A percentile compares a stretch with the other conserved stretches of the same genome.
phyloP scores from a whole-genome alignment of 352 stramenopile genomes.

The Phytophthora rubi region DNA sequence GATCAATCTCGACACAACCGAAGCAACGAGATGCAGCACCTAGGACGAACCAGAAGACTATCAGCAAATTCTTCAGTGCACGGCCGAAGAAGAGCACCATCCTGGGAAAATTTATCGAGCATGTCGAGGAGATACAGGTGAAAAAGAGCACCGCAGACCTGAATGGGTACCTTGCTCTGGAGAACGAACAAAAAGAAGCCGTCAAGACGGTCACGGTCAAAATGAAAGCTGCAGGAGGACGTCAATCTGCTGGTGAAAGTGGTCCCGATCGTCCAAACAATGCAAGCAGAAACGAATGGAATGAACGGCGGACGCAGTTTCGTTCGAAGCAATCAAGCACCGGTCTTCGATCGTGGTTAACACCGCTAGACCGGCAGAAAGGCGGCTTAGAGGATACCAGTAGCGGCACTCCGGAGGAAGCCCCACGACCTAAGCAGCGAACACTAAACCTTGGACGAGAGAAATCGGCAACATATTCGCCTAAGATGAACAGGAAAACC shows the following conservation, averaged over 20 bases:
- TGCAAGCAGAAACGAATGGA: slow-evolving; percentile 24
- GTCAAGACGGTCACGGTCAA: slow-evolving; percentile 8
- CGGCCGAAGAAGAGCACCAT: slow-evolving; percentile 32
- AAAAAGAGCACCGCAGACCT: slow-evolving; percentile 32
- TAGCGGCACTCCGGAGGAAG: slow-evolving; percentile 2
- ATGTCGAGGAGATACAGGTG: slow-evolving; percentile 39
- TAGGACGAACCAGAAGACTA: slow-evolving; percentile 16
- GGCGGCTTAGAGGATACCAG: slow-evolving; percentile 18
- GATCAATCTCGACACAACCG: slow-evolving; percentile 6
- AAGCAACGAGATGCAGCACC: not conserved
- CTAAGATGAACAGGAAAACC: slow-evolving; percentile 27
- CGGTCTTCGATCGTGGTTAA: slow-evolving; percentile 28
- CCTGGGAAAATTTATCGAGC: slow-evolving; percentile 36
- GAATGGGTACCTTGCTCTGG: slow-evolving; percentile 41
- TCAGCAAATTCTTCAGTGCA: slow-evolving; percentile 34
- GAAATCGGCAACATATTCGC: not conserved
- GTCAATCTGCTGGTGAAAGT: not conserved
- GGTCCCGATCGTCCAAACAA: slow-evolving; percentile 5
- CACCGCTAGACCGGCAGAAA: slow-evolving; percentile 8
- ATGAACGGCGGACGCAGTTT: slow-evolving; percentile 24
- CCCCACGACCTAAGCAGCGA: slow-evolving; percentile 18
- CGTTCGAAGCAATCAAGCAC: slow-evolving; percentile 14
- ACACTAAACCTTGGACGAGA: slow-evolving; percentile 20
- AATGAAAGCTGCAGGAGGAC: slow-evolving; percentile 10
- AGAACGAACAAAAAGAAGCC: slow-evolving; percentile 29